Base-by-base conservation (phyloP, 2,329 filamentous ascomycete genomes). In the Colletotrichum noveboracense region DNA sequence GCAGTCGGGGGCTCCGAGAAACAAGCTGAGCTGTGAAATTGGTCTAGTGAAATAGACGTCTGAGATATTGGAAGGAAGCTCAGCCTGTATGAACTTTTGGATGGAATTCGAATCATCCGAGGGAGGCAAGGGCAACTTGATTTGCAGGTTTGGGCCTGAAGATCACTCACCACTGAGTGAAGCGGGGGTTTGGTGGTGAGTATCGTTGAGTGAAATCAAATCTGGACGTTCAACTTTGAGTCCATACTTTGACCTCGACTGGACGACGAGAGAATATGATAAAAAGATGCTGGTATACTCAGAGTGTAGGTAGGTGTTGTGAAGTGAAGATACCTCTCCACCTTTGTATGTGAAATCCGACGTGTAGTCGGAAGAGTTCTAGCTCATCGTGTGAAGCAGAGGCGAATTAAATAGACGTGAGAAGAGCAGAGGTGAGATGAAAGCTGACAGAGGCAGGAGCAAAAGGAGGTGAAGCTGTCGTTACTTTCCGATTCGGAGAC, bases 1-100 rank as follows among this genome's bases (percentile, higher is more conserved):
- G 8, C 5, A 10, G 43, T 1, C n/a, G 43, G 3, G 21, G 43
- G 2, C 16, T 0, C 38, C 0, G 43, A n/a, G 43, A n/a, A n/a
- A n/a, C n/a, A n/a, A n/a, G n/a, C 43, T 52, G 10, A 52, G 43
- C n/a, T 52, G 10, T 1, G 6, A 52, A 2, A 4, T 21, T 13
- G 3, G 43, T 52, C 1, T 12, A 12, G n/a, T 24, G 3, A 24
- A 3, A 21, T 13, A 5, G 43, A 52, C 43, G n/a, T 12, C n/a
- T 52, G n/a, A 24, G n/a, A 24, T 13, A 52, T 52, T 1, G 6
- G 43, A 21, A 21, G 6, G n/a, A 21, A 24, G 43, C 13, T 2
- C 1, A 18, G 43, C 7, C 3, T 21, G 12, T 1, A 21, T 7
- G 3, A 5, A 13, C 1, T 52, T 12, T 21, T n/a, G 13, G 43